Conservation (phyloP, 2,329 filamentous ascomycete genomes). For the Alternaria triticina region DNA sequence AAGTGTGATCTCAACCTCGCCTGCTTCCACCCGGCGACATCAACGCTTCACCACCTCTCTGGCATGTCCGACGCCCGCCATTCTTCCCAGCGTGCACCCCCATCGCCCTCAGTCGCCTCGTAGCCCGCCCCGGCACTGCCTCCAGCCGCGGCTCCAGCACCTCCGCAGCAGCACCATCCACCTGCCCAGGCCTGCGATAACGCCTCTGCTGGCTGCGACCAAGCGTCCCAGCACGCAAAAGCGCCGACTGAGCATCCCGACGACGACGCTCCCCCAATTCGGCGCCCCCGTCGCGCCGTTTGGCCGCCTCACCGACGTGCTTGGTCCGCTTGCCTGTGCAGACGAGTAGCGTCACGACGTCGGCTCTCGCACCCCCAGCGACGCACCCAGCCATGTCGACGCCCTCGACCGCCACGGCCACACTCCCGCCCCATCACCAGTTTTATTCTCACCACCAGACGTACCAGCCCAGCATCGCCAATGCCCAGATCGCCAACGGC, state of each 20-base stretch:
- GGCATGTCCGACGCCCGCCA: conserved; percentile 25
- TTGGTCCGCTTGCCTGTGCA: conserved; percentile 23
- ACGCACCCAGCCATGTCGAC: conserved; percentile 48
- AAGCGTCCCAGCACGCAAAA: conserved; percentile 19
- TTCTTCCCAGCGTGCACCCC: conserved; percentile 25
- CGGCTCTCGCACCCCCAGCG: conserved; percentile 31
- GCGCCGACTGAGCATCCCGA: conserved; percentile 15
- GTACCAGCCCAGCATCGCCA: conserved; percentile 43
- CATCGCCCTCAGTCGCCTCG: conserved; percentile 2
- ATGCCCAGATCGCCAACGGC: conserved; percentile 44
- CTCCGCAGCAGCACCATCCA: conserved; percentile 29
- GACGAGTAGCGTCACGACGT: conserved; percentile 37
- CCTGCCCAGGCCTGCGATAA: conserved; percentile 33
- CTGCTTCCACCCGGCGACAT: conserved; percentile 17
- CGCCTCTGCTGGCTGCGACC: conserved; percentile 23
- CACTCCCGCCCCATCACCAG: conserved; percentile 49
- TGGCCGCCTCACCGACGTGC: conserved; percentile 20
- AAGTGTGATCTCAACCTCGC: conserved; percentile 25
- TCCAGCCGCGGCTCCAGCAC: conserved; percentile 29
- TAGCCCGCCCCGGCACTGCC: conserved; percentile 19
- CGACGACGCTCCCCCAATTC: conserved; percentile 17
- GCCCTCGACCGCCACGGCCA: conserved; percentile 53
- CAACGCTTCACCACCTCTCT: conserved; percentile 8
- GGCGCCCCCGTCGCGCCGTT: conserved; percentile 11
- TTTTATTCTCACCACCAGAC: conserved; percentile 50